These are phyloP conservation scores for Fusarium albidum DNA, from an alignment of 2,329 filamentous ascomycete genomes.

Conservation along the genomic window DNA sequence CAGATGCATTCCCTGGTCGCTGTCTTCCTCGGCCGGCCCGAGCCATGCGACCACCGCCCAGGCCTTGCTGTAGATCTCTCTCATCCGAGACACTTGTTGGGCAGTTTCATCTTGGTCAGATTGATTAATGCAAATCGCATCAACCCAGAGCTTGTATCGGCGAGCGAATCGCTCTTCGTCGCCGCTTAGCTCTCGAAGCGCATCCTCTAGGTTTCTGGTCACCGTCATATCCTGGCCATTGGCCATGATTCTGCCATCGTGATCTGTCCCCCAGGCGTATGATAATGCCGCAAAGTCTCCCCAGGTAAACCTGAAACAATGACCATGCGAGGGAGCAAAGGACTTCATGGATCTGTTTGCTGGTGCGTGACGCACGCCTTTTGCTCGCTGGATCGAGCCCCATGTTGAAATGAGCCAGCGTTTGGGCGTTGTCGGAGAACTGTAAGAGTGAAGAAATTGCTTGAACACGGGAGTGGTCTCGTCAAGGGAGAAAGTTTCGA, in stretches of 20 bases:
- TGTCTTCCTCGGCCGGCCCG: conserved; percentile 12
- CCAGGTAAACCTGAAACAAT: conserved; percentile 11
- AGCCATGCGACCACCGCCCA: conserved; percentile 19
- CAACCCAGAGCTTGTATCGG: conserved; percentile 16
- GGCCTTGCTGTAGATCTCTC: conserved; percentile 16
- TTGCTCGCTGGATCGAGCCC: conserved; percentile 10
- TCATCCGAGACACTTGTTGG: conserved; percentile 14
- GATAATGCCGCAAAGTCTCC: conserved; percentile 18
- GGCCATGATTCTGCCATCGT: conserved; percentile 7
- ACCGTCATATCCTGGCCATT: conserved; percentile 13
- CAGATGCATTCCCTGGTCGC: conserved; percentile 9
- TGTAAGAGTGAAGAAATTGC: conserved; percentile 8
- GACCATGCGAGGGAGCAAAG: conserved; percentile 1
- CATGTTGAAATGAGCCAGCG: conserved; percentile 15
- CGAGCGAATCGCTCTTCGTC: conserved; percentile 6
- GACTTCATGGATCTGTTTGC: conserved; percentile 5
- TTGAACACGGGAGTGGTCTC: conserved; percentile 2
- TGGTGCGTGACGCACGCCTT: conserved; percentile 2
- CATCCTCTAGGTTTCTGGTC: conserved; percentile 17
- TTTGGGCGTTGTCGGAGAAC: conserved; percentile 1
- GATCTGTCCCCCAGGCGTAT: conserved; percentile 14
- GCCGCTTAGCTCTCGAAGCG: conserved; percentile 1
- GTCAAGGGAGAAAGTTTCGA: conserved; percentile 8
- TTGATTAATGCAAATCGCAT: conserved; percentile 20
- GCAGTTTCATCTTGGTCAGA: conserved; percentile 10